Conservation (phyloP, 2,329 filamentous ascomycete species). For the Pseudocercospora eumusae region DNA sequence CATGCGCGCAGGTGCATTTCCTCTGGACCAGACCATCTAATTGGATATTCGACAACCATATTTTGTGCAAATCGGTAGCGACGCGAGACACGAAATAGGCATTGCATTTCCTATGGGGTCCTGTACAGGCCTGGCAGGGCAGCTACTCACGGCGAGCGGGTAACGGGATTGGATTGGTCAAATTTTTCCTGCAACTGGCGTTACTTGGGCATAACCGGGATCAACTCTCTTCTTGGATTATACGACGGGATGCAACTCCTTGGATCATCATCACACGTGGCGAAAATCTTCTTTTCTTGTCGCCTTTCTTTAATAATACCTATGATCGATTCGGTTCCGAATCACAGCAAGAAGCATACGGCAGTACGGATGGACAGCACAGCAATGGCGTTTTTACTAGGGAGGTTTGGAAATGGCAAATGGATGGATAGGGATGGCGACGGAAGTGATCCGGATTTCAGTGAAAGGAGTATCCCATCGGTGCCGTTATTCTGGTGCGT, state of each 20-base stretch:
- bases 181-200: neutral
- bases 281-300: neutral
- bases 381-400: conserved; percentile 4
- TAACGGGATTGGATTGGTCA: neutral
- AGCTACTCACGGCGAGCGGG: neutral
- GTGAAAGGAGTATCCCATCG: neutral
- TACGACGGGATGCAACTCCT: neutral
- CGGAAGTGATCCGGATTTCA: neutral
- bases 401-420: neutral
- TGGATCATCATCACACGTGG: neutral
- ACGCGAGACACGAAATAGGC: conserved; percentile 1
- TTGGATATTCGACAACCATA: neutral
- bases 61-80: conserved; percentile 2
- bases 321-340: neutral
- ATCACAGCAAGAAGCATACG: neutral
- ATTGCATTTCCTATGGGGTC: neutral
- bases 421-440: neutral
- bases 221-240: neutral
- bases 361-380: conserved; percentile 2
- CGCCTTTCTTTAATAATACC: neutral
- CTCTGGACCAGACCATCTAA: neutral
- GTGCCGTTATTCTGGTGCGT: neutral
- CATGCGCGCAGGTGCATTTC: neutral
- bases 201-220: neutral
- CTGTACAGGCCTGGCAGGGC: conserved; percentile 1